Base-by-base conservation (phyloP, 2,329 filamentous ascomycete genomes). In the Phialophora chinensis region DNA sequence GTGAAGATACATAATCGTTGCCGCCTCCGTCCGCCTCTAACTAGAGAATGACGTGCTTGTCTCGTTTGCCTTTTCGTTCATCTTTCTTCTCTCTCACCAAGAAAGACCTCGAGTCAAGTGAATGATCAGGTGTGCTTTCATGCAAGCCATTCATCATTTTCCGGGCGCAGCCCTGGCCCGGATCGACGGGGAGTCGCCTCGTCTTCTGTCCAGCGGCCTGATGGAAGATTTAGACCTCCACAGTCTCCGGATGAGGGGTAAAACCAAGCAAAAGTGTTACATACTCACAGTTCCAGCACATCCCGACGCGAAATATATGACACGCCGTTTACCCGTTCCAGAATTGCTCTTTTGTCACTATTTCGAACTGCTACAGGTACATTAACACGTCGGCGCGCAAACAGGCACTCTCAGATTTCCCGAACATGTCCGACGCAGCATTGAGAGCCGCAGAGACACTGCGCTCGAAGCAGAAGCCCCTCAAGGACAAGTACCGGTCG, bases 381-480 rank as follows among this genome's bases (percentile, higher is more conserved):
- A 7, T 8, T n/a, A 44, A n/a, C 38, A 44, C 7, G 6, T 20
- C 38, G 38, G 5, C 38, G 14, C n/a, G 17, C n/a, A 20, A n/a
- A n/a, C 6, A n/a, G 38, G 17, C 38, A n/a, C 38, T 55, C 4
- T 8, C 29, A 31, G 29, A 12, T n/a, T 17, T 1, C 20, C 12
- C 14, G 11, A 52, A 25, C 27, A 72, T 72, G 71, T 66, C 69
- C 12, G 66, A 68, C 56, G 57, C 71, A 53, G 66, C 65, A 23
- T 60, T 27, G 20, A 65, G 49, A 50, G 71, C 71, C 10, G 69
- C 69, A 31, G 61, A 67, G 25, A 65, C 78, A 42, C 80, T 84
- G 59, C 80, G 82, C 71, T 76, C 77, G 58, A 81, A 79, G 66
- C 82, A 84, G 75, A 81, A 80, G 11, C 82, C 82, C 12, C 78